Conservation (phyloP, 345 rosid genomes). For the Gossypium longicalyx region DNA sequence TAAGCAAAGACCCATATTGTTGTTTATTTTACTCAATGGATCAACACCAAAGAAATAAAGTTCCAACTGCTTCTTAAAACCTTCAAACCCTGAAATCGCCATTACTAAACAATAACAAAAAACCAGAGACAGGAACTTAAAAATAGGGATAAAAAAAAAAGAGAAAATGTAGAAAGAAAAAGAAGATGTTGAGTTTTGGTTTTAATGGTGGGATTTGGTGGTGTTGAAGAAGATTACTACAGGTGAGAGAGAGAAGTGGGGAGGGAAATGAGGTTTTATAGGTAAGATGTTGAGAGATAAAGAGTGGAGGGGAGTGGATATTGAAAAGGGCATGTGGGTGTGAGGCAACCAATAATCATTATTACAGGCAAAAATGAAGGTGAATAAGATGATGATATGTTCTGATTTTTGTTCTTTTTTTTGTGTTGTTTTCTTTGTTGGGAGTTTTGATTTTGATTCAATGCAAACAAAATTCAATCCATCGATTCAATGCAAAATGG, state of each 20-base stretch:
- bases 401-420: not conserved
- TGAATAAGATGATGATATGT: constrained; percentile 53
- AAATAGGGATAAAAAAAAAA: not conserved
- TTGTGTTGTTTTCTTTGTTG: too few relatives aligned
- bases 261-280: constrained; percentile 32
- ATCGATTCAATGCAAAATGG: too few relatives aligned
- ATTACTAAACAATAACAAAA: constrained; percentile 23
- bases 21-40: constrained; percentile 16
- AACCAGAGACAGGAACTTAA: not conserved
- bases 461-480: not conserved
- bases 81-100: constrained; percentile 94
- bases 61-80: constrained; percentile 93
- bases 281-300: constrained; percentile 32
- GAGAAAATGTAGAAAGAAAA: not conserved
- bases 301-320: not conserved
- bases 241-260: constrained; percentile 37
- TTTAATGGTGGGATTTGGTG: not conserved
- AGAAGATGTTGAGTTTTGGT: not conserved
- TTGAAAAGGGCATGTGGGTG: constrained; percentile 82
- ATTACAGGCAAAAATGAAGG: constrained; percentile 88
- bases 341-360: constrained; percentile 91
- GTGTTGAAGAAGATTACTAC: constrained; percentile 6
- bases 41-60: constrained; percentile 67
- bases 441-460: not conserved
- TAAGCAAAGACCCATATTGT: constrained; percentile 56